phyloP scores from a whole-genome alignment of 371 early-diverging fungal species.

The Mortierella sp. region DNA sequence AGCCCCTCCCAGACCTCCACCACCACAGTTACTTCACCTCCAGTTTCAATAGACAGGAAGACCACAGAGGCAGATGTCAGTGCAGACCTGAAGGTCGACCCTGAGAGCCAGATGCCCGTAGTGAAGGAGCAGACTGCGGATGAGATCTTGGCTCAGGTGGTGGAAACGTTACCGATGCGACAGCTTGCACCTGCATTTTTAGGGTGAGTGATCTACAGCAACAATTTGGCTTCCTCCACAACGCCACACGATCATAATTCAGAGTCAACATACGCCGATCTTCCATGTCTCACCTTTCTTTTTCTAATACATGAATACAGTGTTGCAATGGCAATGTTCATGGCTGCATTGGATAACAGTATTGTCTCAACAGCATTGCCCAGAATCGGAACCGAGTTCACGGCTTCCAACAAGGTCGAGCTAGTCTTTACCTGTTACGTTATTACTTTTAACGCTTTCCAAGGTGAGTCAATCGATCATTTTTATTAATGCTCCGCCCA shows the following conservation, averaged over 20 bases:
- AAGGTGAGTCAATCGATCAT: slow-evolving; percentile 26
- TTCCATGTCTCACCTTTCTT: background rate
- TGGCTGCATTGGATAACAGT: slow-evolving; percentile 73
- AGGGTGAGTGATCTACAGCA: slow-evolving; percentile 19
- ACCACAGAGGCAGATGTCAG: background rate
- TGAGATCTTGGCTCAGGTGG: slow-evolving; percentile 41
- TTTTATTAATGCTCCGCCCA: no score
- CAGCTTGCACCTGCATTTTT: slow-evolving; percentile 48
- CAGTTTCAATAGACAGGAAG: background rate
- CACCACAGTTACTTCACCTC: slow-evolving; percentile 4
- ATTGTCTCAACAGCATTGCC: slow-evolving; percentile 58
- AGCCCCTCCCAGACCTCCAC: slow-evolving; percentile 11
- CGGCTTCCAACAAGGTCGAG: slow-evolving; percentile 59
- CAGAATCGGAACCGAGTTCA: slow-evolving; percentile 57
- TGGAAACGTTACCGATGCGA: slow-evolving; percentile 40
- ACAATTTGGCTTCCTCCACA: background rate
- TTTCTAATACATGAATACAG: slow-evolving; percentile 2
- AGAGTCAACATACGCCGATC: no score
- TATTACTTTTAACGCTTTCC: slow-evolving; percentile 59
- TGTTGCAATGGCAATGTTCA: slow-evolving; percentile 64
- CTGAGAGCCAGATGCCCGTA: slow-evolving; percentile 31
- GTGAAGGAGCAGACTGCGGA: slow-evolving; percentile 38
- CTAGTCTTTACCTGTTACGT: slow-evolving; percentile 66
- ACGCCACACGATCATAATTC: background rate
- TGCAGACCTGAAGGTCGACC: slow-evolving; percentile 5